These are phyloP conservation scores for Phytophthora colocasiae DNA, from an alignment of 352 stramenopile species.

Conservation along the genomic window DNA sequence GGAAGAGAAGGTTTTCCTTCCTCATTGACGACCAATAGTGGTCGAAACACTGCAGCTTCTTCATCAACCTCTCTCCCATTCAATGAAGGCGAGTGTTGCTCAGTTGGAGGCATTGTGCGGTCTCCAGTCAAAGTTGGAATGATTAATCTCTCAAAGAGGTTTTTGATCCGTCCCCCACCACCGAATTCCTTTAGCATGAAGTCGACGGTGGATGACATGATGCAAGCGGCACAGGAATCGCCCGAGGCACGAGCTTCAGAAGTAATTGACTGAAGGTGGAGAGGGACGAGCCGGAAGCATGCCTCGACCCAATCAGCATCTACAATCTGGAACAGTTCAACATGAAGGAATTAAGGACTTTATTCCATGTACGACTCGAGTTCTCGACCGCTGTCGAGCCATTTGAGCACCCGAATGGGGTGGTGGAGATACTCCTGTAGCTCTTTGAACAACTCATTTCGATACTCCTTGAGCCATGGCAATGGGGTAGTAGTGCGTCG, in stretches of 20 bases:
- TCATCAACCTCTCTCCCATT: neutral
- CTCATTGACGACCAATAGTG: slow-evolving; percentile 15
- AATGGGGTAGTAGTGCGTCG: slow-evolving; percentile 28
- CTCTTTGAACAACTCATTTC: slow-evolving; percentile 26
- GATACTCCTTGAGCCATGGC: slow-evolving; percentile 32
- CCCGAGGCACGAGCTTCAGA: slow-evolving; percentile 35
- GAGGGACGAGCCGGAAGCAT: slow-evolving; percentile 21
- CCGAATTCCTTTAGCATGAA: slow-evolving; percentile 14
- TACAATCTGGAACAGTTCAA: slow-evolving; percentile 15
- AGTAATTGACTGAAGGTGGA: slow-evolving; percentile 37
- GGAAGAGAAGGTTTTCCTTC: slow-evolving; percentile 8
- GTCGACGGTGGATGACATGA: slow-evolving; percentile 27
- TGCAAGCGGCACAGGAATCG: slow-evolving; percentile 14
- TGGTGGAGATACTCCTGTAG: slow-evolving; percentile 34
- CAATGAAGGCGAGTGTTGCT: slow-evolving; percentile 13
- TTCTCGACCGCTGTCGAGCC: slow-evolving; percentile 27
- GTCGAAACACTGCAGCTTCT: slow-evolving; percentile 11
- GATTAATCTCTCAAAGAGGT: slow-evolving; percentile 3
- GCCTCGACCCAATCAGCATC: slow-evolving; percentile 36
- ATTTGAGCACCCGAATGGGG: slow-evolving; percentile 24
- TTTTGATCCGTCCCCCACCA: slow-evolving; percentile 21
- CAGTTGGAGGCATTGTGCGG: slow-evolving; percentile 24
- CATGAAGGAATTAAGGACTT: slow-evolving; percentile 2
- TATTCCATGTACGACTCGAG: slow-evolving; percentile 31
- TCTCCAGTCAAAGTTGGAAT: slow-evolving; percentile 18